Evolutionary conservation across 352 stramenopile species (phyloP).

Genomic region (Elongisporangium undulatum): DNA sequence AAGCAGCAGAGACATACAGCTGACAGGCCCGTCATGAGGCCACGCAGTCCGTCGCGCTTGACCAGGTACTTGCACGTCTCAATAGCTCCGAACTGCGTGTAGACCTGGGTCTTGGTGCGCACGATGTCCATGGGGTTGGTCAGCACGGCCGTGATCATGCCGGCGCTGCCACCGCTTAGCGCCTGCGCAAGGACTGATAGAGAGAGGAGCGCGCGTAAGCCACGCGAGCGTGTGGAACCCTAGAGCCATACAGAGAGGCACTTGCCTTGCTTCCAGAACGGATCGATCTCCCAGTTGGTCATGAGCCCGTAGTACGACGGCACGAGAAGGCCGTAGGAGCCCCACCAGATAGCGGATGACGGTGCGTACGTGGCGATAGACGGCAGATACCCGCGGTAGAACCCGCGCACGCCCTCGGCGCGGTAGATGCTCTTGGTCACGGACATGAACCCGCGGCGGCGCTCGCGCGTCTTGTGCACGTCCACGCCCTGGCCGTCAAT

Average conservation of each 20-base stretch:
- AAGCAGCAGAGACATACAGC: slow-evolving; percentile 39
- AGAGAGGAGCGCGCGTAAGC: slow-evolving; percentile 1
- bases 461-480: slow-evolving; percentile 51
- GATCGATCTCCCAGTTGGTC: slow-evolving; percentile 47
- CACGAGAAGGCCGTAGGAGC: slow-evolving; percentile 78
- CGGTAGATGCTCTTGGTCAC: slow-evolving; percentile 65
- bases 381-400: slow-evolving; percentile 81
- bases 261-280: slow-evolving; percentile 82
- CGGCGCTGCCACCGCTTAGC: slow-evolving; percentile 66
- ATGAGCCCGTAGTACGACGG: slow-evolving; percentile 67
- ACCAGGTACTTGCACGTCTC: slow-evolving; percentile 85
- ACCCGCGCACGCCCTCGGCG: slow-evolving; percentile 62
- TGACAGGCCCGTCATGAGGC: slow-evolving; percentile 78
- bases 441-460: slow-evolving; percentile 45
- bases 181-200: slow-evolving; percentile 64
- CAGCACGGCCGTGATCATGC: slow-evolving; percentile 72
- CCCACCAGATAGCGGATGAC: slow-evolving; percentile 86
- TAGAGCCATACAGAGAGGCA: not conserved
- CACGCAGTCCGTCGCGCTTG: slow-evolving; percentile 58
- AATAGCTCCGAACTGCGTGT: slow-evolving; percentile 80
- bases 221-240: not conserved
- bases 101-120: slow-evolving; percentile 77
- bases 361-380: slow-evolving; percentile 86
- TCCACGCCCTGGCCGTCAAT: slow-evolving; percentile 71
- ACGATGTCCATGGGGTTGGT: slow-evolving; percentile 91